phyloP scores from a whole-genome alignment of 306 rosid genomes.

The Trifolium fragiferum region DNA sequence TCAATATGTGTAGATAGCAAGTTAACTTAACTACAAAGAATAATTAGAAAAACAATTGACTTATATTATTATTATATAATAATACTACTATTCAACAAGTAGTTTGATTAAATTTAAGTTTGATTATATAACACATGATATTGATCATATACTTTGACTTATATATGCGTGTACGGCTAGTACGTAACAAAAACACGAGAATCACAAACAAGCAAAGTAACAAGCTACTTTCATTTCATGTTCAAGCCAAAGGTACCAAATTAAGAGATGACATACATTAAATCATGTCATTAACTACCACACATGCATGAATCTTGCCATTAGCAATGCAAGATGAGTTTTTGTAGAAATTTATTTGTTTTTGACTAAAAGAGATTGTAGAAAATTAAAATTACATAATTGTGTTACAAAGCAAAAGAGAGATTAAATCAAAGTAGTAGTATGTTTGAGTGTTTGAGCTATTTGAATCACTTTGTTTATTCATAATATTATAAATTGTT shows the following conservation, averaged over 20 bases:
- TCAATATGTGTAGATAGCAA: neutral
- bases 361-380: no score
- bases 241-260: neutral
- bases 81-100: neutral
- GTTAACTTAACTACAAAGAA: constrained; percentile 39
- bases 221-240: neutral
- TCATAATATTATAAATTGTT: no score
- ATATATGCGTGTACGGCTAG: neutral
- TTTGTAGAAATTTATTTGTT: no score
- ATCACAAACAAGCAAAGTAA: neutral
- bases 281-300: no score
- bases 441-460: no score
- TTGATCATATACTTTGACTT: neutral
- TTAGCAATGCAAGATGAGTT: no score
- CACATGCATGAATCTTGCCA: no score
- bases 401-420: no score
- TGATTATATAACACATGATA: neutral
- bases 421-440: no score
- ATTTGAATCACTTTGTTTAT: no score
- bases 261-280: no score
- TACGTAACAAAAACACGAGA: neutral
- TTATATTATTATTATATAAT: neutral
- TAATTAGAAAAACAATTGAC: neutral
- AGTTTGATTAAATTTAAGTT: neutral
- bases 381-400: no score